phyloP scores from a whole-genome alignment of 2,329 filamentous ascomycete species.

The Cladosporium sp. region DNA sequence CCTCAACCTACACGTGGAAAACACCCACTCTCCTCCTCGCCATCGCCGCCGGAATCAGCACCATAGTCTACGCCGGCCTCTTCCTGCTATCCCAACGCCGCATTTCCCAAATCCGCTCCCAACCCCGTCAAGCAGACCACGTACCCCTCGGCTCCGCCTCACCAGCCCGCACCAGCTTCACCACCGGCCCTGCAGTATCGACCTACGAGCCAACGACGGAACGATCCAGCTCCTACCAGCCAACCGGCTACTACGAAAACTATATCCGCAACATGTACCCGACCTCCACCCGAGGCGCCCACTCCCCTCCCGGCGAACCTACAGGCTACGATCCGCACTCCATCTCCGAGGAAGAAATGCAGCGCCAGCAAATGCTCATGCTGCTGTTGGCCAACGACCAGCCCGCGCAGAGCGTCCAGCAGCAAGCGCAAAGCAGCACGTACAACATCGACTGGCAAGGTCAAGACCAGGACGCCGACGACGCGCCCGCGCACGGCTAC shows the following conservation, averaged over 20 bases:
- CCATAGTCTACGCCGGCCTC: conserved; percentile 39
- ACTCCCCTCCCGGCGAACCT: conserved; percentile 16
- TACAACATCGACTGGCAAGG: conserved; percentile 17
- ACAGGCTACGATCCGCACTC: conserved; percentile 26
- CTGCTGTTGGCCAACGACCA: conserved; percentile 35
- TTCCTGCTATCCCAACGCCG: conserved; percentile 28
- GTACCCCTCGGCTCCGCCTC: neutral
- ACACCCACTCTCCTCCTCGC: conserved; percentile 42
- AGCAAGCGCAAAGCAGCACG: conserved; percentile 19
- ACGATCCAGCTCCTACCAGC: conserved; percentile 25
- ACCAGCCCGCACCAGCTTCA: neutral
- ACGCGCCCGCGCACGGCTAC: conserved; percentile 18
- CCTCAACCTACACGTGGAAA: conserved; percentile 39
- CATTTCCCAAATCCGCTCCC: conserved; percentile 12
- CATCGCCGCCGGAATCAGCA: conserved; percentile 37
- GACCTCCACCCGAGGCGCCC: conserved; percentile 19
- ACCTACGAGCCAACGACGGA: conserved; percentile 4
- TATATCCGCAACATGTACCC: conserved; percentile 47
- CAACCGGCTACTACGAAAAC: conserved; percentile 41
- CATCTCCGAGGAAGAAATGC: conserved; percentile 46
- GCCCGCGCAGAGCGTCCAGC: conserved; percentile 27
- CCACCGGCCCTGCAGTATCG: conserved; percentile 10
- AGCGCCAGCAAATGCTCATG: conserved; percentile 49
- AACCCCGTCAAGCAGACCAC: neutral
- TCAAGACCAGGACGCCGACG: conserved; percentile 2